Evolutionary conservation across 202 grass and related monocot genomes (phyloP).

Genomic region (Brachypodium distachyon): DNA sequence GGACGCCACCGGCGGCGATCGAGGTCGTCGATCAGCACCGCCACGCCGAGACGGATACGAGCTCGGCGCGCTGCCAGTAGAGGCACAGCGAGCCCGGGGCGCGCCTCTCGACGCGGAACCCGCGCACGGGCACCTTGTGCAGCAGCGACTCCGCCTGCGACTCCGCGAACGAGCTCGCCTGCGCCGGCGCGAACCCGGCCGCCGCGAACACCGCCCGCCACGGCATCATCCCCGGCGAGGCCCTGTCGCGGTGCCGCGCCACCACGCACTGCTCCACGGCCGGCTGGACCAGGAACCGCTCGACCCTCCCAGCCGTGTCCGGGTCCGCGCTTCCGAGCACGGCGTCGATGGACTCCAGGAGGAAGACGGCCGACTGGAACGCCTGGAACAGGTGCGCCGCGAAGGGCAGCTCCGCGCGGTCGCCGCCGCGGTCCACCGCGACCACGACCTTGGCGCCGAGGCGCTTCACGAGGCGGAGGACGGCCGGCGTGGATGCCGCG

Average conservation of each 20-base stretch:
- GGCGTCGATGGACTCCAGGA: constrained; percentile 69
- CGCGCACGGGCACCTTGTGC: constrained; percentile 54
- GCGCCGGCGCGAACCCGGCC: constrained; percentile 54
- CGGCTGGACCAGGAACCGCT: constrained; percentile 59
- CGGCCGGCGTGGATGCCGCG: constrained; percentile 34
- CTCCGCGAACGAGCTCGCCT: constrained; percentile 63
- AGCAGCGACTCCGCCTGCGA: constrained; percentile 68
- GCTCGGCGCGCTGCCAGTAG: constrained; percentile 69
- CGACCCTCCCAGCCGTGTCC: constrained; percentile 44
- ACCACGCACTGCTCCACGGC: constrained; percentile 44
- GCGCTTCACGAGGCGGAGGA: constrained; percentile 65
- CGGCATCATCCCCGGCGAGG: constrained; percentile 5
- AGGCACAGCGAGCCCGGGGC: constrained; percentile 53
- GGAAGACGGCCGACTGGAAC: constrained; percentile 55
- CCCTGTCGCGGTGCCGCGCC: constrained; percentile 49
- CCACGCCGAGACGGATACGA: constrained; percentile 72
- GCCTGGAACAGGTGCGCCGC: constrained; percentile 54
- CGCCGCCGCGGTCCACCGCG: constrained; percentile 59
- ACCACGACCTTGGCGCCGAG: constrained; percentile 63
- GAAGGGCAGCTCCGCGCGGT: constrained; percentile 63
- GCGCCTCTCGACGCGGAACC: constrained; percentile 75
- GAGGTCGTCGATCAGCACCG: constrained; percentile 33
- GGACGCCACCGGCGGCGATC: neutral
- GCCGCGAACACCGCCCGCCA: constrained; percentile 56
- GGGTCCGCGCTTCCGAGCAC: constrained; percentile 32